Evolutionary conservation across 495 filamentous ascomycete species (phyloP).

Genomic region (Delitschia confertaspora): DNA sequence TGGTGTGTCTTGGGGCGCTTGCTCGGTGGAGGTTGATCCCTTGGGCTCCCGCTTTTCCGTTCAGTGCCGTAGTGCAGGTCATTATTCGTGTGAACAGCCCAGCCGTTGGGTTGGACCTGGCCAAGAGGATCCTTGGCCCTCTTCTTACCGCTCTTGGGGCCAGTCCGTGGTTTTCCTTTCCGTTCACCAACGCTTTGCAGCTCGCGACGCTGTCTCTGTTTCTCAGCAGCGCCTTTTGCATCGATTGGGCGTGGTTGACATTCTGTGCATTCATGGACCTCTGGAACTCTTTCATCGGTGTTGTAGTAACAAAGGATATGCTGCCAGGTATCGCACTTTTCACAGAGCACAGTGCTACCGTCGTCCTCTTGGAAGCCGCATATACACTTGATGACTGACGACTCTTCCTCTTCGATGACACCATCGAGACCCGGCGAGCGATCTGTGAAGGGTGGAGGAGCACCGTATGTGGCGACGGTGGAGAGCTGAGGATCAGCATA

Average conservation of each 20-base stretch:
- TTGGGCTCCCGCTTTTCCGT: slow-evolving; percentile 44
- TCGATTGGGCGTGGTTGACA: slow-evolving; percentile 72
- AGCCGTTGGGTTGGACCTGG: slow-evolving; percentile 35
- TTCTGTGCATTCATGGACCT: slow-evolving; percentile 77
- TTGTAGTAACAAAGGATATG: slow-evolving; percentile 94
- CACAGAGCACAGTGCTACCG: slow-evolving; percentile 94
- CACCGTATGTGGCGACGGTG: slow-evolving; percentile 53
- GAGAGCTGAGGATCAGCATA: slow-evolving; percentile 55
- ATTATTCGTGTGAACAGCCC: slow-evolving; percentile 35
- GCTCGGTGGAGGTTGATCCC: slow-evolving; percentile 49
- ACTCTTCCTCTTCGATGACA: slow-evolving; percentile 67
- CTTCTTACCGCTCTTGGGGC: slow-evolving; percentile 42
- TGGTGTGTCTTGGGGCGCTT: slow-evolving; percentile 76
- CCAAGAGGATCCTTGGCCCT: slow-evolving; percentile 57
- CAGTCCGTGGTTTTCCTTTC: slow-evolving; percentile 42
- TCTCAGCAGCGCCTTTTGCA: slow-evolving; percentile 56
- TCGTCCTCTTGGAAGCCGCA: slow-evolving; percentile 90
- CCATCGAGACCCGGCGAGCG: slow-evolving; percentile 48
- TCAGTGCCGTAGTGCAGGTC: slow-evolving; percentile 29
- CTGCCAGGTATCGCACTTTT: slow-evolving; percentile 94
- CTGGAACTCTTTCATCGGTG: slow-evolving; percentile 55
- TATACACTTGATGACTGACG: slow-evolving; percentile 96
- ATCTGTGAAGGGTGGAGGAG: slow-evolving; percentile 45
- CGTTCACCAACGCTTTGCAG: slow-evolving; percentile 51
- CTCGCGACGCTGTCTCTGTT: slow-evolving; percentile 54